phyloP scores from a whole-genome alignment of 768 basidiomycete species.

The Punctularia strigosozonata region DNA sequence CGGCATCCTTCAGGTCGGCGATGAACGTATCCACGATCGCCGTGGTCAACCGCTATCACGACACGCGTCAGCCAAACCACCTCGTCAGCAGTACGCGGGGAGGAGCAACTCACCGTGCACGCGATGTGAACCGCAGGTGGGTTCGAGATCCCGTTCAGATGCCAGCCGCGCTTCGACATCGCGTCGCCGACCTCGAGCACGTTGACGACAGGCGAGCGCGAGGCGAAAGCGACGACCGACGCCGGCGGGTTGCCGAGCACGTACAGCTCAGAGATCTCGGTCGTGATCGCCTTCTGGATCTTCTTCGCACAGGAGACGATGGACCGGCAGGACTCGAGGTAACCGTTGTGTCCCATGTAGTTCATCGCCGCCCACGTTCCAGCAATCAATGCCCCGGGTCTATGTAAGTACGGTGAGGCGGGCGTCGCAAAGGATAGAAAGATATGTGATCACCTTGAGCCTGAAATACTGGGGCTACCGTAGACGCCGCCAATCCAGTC shows the following conservation, averaged over 20 bases:
- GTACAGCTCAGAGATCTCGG: constrained; percentile 72
- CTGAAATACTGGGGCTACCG: constrained; percentile 80
- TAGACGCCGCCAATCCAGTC: constrained; percentile 86
- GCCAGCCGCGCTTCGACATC: constrained; percentile 84
- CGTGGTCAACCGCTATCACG: constrained; percentile 64
- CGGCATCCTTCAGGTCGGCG: constrained; percentile 68
- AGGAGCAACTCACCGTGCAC: constrained; percentile 75
- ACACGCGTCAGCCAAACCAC: no score
- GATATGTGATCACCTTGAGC: constrained; percentile 51
- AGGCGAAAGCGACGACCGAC: constrained; percentile 83
- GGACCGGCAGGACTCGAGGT: constrained; percentile 69
- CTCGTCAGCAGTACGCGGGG: no score
- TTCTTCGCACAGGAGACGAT: constrained; percentile 68
- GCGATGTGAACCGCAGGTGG: constrained; percentile 89
- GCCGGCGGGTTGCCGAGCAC: constrained; percentile 84
- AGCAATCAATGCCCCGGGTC: constrained; percentile 87
- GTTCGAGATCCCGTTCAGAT: constrained; percentile 71
- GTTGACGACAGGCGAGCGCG: constrained; percentile 38
- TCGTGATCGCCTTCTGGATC: constrained; percentile 55
- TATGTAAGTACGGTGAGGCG: constrained; percentile 15
- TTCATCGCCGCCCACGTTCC: constrained; percentile 97
- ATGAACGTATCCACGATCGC: constrained; percentile 66
- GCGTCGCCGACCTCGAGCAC: constrained; percentile 85
- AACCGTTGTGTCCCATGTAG: constrained; percentile 85
- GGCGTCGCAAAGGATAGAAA: neutral